Evolutionary conservation across 2,329 filamentous ascomycete species (phyloP).

Genomic region (Cladosporium sp.): DNA sequence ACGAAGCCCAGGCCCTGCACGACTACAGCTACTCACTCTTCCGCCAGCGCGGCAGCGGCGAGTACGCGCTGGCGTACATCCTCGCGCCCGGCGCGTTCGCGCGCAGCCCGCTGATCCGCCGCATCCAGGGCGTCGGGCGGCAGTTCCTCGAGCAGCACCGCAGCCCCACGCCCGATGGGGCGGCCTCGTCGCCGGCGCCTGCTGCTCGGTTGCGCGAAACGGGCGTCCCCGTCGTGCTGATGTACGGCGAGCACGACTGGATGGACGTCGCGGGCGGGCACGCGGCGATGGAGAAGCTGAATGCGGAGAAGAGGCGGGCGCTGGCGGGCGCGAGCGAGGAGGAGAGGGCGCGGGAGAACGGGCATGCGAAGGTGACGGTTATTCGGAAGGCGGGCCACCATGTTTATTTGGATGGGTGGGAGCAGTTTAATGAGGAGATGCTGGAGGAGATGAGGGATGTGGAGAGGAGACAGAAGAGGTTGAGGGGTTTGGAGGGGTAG

Average conservation of each 20-base stretch:
- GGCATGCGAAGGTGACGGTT: conserved; percentile 73
- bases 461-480: conserved; percentile 33
- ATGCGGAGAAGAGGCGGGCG: conserved; percentile 56
- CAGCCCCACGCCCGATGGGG: conserved; percentile 22
- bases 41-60: conserved; percentile 82
- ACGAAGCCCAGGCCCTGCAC: conserved; percentile 79
- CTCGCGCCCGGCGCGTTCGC: conserved; percentile 92
- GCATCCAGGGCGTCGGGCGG: conserved; percentile 81
- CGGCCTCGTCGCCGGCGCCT: conserved; percentile 15
- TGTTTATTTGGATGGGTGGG: conserved; percentile 63
- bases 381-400: conserved; percentile 68
- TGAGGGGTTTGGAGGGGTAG: conserved; percentile 11
- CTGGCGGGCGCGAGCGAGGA: conserved; percentile 59
- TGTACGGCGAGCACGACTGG: conserved; percentile 98
- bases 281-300: conserved; percentile 72
- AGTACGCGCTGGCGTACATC: conserved; percentile 88
- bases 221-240: conserved; percentile 77
- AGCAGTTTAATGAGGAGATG: conserved; percentile 64
- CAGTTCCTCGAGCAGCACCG: conserved; percentile 45
- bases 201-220: conserved; percentile 43
- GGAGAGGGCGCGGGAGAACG: conserved; percentile 66
- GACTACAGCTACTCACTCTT: conserved; percentile 94
- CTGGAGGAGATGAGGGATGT: conserved; percentile 62
- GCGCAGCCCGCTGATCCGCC: conserved; percentile 75
- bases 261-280: conserved; percentile 90